phyloP scores from a whole-genome alignment of 2,329 filamentous ascomycete species.

The Scleromitrula shiraiana region DNA sequence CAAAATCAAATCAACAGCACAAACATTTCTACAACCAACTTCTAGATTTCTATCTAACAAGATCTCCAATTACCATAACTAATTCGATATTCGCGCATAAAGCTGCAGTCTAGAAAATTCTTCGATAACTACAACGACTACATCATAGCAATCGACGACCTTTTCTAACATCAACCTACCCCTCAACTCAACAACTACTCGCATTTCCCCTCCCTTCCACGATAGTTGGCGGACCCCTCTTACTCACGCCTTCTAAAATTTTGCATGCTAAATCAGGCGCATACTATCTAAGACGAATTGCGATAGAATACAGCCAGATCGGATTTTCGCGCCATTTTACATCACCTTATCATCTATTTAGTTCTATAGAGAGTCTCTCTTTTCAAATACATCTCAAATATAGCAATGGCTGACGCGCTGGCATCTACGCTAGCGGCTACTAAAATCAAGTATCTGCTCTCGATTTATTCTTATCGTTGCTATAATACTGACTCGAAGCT shows the following conservation, averaged over 20 bases:
- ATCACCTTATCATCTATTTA: background rate
- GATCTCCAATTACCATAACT: constrained; percentile 7
- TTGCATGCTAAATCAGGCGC: constrained; percentile 6
- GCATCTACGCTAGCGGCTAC: constrained; percentile 50
- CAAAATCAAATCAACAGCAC: background rate
- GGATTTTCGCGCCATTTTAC: constrained; percentile 4
- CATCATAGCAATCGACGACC: background rate
- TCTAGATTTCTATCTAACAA: background rate
- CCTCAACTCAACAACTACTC: constrained; percentile 8
- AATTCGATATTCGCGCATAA: constrained; percentile 17
- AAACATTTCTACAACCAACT: background rate
- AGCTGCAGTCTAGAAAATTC: constrained; percentile 8
- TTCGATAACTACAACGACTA: constrained; percentile 1
- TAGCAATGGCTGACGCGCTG: constrained; percentile 38
- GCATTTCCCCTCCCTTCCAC: background rate
- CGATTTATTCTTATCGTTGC: background rate
- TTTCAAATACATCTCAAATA: constrained; percentile 8
- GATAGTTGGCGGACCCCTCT: background rate
- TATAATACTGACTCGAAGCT: constrained; percentile 6
- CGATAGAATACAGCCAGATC: constrained; percentile 4
- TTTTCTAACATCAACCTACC: constrained; percentile 3
- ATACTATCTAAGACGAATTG: constrained; percentile 5
- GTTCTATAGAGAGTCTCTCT: background rate
- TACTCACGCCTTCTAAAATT: background rate
- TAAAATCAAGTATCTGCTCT: constrained; percentile 36